These are phyloP conservation scores for Chlamydomonas asymmetrica DNA, from an alignment of 139 green algal species.

Conservation along the genomic window DNA sequence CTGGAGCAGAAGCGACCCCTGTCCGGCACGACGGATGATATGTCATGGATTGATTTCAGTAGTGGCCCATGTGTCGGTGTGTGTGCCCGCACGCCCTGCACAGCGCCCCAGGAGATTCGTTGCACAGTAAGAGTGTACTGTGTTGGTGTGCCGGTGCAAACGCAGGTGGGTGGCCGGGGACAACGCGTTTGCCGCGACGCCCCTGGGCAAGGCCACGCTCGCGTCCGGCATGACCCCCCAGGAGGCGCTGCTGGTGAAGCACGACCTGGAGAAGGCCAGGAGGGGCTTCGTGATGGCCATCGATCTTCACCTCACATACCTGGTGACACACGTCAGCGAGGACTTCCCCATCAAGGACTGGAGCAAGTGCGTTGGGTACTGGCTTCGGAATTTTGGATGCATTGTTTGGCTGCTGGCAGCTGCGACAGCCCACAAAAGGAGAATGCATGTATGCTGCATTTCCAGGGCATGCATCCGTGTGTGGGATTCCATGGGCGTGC, in stretches of 20 bases:
- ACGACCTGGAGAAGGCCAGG: constrained; percentile 66
- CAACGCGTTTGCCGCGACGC: constrained; percentile 40
- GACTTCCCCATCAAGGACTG: constrained; percentile 49
- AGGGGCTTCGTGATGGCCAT: constrained; percentile 67
- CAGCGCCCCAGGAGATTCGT: too few species aligned
- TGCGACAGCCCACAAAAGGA: too few species aligned
- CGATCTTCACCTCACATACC: constrained; percentile 88
- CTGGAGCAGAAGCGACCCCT: too few species aligned
- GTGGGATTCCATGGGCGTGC: too few species aligned
- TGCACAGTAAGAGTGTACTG: too few species aligned
- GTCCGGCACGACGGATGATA: too few species aligned
- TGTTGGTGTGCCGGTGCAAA: too few species aligned
- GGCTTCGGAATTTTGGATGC: too few species aligned
- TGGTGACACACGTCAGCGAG: constrained; percentile 72
- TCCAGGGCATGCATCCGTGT: not conserved
- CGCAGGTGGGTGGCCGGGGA: constrained; percentile 24
- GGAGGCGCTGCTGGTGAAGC: constrained; percentile 58
- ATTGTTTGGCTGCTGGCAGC: not conserved
- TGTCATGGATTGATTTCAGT: too few species aligned
- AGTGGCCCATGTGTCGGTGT: too few species aligned
- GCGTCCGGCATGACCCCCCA: constrained; percentile 57
- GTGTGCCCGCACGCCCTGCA: too few species aligned
- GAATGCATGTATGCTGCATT: not conserved
- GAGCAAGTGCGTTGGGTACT: constrained; percentile 33
- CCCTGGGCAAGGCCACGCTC: constrained; percentile 71